A percentile compares a stretch with the other conserved stretches of the same genome.
Evolutionary conservation across 2,329 filamentous ascomycete species (phyloP).

Genomic region (Pseudopithomyces chartarum): DNA sequence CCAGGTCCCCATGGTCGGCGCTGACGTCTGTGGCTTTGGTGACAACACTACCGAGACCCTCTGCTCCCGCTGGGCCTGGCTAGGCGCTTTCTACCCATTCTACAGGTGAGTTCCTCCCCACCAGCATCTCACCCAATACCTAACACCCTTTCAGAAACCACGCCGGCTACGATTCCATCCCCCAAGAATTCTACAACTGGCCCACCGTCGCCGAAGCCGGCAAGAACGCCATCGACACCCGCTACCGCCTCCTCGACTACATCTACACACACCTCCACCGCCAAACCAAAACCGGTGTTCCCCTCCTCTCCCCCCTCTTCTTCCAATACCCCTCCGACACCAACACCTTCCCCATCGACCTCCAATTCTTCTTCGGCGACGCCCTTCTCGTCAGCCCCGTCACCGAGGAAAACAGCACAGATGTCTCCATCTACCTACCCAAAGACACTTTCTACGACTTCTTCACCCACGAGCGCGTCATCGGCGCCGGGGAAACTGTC

Average conservation of each 20-base stretch:
- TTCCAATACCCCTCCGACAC: conserved; percentile 68
- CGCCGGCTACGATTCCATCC: conserved; percentile 58
- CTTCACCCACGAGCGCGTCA: conserved; percentile 57
- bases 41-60: conserved; percentile 70
- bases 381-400: conserved; percentile 62
- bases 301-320: conserved; percentile 70
- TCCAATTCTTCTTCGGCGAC: conserved; percentile 65
- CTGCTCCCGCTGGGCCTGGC: conserved; percentile 73
- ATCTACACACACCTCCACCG: conserved; percentile 72
- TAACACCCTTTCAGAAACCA: conserved; percentile 57
- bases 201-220: conserved; percentile 64
- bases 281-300: conserved; percentile 65
- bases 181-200: conserved; percentile 64
- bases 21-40: conserved; percentile 77
- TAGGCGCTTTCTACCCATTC: conserved; percentile 76
- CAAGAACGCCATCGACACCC: conserved; percentile 68
- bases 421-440: conserved; percentile 61
- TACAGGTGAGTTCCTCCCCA: conserved; percentile 55
- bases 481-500: conserved; percentile 52
- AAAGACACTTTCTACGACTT: conserved; percentile 65
- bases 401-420: conserved; percentile 57
- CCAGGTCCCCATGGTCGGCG: conserved; percentile 53
- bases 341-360: conserved; percentile 56
- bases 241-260: conserved; percentile 77
- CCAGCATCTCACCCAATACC: background rate